Base-by-base conservation (phyloP, 2,329 filamentous ascomycete genomes). In the Talaromyces sp. region DNA sequence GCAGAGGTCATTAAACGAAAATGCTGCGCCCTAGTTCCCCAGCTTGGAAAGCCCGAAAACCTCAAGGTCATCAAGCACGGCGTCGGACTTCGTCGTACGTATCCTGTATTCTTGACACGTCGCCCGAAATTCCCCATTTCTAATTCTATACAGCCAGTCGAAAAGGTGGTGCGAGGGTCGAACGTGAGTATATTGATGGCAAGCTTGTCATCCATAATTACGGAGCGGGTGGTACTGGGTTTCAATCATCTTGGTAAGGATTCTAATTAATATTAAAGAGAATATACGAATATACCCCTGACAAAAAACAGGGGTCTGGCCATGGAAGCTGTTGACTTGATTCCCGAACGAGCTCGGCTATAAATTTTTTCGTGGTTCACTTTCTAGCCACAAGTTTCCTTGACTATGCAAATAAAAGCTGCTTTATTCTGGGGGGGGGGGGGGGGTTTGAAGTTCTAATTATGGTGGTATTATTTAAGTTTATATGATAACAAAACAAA, bases 241-340 rank as follows among this genome's bases (percentile, higher is more conserved):
- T 61, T 36, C 59, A 61, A 57, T 53, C 59, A 57, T 61, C 59
- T 44, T 61, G 59, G 59, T 61, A 61, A 57, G 59, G 52, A 57
- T 53, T 44, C 42, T 23, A 23, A 57, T 52, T 30, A 31, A 56
- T 51, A 18, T 50, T 23, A 23, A 23, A 23, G 23, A 23, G 23
- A 50, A 50, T 50, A 50, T 50, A 27, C 40, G 40, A 59, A 36
- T 53, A 52, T 53, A 18, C 10, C 42, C n/a, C 47, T 52, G 27
- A 51, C 57, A 59, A 44, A 23, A 23, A 59, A 53, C 47, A 59
- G 57, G 56, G 57, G 57, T 59, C 57, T 59, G 44, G 57, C 57
- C 9, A 30, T 27, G 47, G 57, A 59, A 59, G 57, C 57, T 16
- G 57, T 59, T 33, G 57, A 59, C 33, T 31, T 59, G 47, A 59